Evolutionary conservation across 805 yeast genomes (phyloP), one percentile per base, ranked within the genome.

Genomic region (Jamesozyma hellenica): DNA sequence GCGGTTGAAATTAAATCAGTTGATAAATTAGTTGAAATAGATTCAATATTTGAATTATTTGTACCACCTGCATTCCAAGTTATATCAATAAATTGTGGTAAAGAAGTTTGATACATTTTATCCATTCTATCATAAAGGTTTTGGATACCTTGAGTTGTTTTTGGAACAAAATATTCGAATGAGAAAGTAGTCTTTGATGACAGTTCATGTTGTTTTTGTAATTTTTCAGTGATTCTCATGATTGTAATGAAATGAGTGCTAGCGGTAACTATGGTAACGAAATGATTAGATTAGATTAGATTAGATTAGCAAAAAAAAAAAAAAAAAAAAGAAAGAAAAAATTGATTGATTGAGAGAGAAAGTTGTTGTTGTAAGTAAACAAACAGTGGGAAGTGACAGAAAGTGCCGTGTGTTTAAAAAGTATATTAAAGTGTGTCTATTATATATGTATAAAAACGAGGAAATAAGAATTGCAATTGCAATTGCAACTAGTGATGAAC

Each of bases 41-140:
- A 79, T 36, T 82, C 64, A 2, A 48, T 51, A 9, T n/a, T 25
- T 12, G 21, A 8, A 12, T 21, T 14, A 17, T 30, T 16, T 35
- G 94, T 72, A 5, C 97, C 97, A 31, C 98, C 98, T 3, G 98
- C 98, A 55, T 90, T 90, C 98, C 98, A 92, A 1, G 98, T 92
- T 47, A 92, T 83, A 58, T 92, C 98, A 43, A 92, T 79, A 61
- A 92, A 92, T 47, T 83, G 77, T 2, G 98, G 98, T 47, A 79
- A 79, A 2, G 65, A 52, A 52, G 86, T 69, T 48, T 83, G 85
- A 61, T 84, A 86, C 98, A 92, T 92, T 60, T 96, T 76, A 57
- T 92, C 97, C 88, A 92, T 90, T 58, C 98, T 73, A 61, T 92
- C 97, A 65, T 88, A 90, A 43, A 92, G 69, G 59, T 92, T 92